Evolutionary conservation across 2,329 filamentous ascomycete species (phyloP).

Genomic region (Coniochaeta ligniaria): DNA sequence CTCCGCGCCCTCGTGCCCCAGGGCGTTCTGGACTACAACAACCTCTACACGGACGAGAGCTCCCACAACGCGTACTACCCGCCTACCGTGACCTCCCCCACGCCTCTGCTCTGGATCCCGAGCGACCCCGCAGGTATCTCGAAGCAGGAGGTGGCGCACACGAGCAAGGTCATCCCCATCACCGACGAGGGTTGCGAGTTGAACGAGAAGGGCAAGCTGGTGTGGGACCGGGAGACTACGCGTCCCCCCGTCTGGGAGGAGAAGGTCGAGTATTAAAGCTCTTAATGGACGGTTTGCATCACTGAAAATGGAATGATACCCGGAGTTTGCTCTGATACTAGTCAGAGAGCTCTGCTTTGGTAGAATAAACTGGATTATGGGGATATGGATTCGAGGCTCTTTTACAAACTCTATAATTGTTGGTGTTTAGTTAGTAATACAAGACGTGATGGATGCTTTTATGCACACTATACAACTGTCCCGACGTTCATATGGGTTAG

Average conservation of each 20-base stretch:
- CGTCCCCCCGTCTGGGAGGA: constrained; percentile 27
- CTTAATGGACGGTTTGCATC: too few species aligned
- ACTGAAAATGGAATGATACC: not conserved
- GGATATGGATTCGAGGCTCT: not conserved
- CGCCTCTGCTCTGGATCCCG: constrained; percentile 79
- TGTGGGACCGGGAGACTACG: constrained; percentile 24
- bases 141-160: constrained; percentile 69
- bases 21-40: constrained; percentile 33
- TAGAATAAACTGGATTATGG: not conserved
- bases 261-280: constrained; percentile 23
- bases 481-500: not conserved
- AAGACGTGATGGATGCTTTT: not conserved
- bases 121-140: constrained; percentile 68
- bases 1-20: constrained; percentile 64
- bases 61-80: constrained; percentile 67
- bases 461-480: not conserved
- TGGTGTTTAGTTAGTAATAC: not conserved
- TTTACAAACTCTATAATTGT: not conserved
- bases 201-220: constrained; percentile 55
- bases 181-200: constrained; percentile 70
- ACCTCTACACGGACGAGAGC: constrained; percentile 53
- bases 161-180: constrained; percentile 64
- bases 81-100: constrained; percentile 55
- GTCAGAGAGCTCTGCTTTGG: not conserved
- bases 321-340: not conserved